Base-by-base conservation (phyloP, 306 rosid genomes). In the Begonia peltatifolia region DNA sequence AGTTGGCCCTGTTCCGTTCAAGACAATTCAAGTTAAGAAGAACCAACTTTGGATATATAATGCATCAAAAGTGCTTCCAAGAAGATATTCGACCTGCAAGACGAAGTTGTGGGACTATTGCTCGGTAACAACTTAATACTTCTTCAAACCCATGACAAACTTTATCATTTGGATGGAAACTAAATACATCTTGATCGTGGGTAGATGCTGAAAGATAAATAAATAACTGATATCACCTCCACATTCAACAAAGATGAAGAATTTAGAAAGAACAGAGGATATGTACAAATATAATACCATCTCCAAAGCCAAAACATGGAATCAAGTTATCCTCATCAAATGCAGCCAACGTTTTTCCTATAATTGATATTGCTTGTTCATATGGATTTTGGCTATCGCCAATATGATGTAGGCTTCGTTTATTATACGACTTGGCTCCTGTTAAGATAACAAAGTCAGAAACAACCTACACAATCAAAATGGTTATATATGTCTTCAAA, bases 301-400 rank as follows among this genome's bases (percentile, higher is more conserved):
- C 96, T 30, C 96, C 96, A 68, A 87, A 87, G 58, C 96, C 96
- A 59, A 65, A 83, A 70, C 96, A 87, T 50, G 96, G 96, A 63
- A 87, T 87, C 68, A 81, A 59, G 73, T 87, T 87, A 75, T 87
- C 96, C 71, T 87, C 96, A 44, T 87, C 96, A 43, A 87, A 87
- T 23, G 73, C 73, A 11, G 90, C 79, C 76, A 87, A 52, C 49
- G 96, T 87, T 68, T 79, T 87, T 50, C 96, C 96, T 66, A 87
- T 73, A 42, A 87, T 87, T 58, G 96, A 72, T 70, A 87, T 83
- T 60, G 96, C 94, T 50, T 74, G 94, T 59, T 87, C 84, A 48
- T 87, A 87, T 12, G 96, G 96, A 67, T 87, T 87, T 25, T 47
- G 74, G 53, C 15, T 63, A 51, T 61, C 71, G 43, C 96, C 94